A percentile compares a stretch with the other conserved stretches of the same genome.
phyloP scores from a whole-genome alignment of 148 eudicot genomes.

The Vaccinium myrtillus region DNA sequence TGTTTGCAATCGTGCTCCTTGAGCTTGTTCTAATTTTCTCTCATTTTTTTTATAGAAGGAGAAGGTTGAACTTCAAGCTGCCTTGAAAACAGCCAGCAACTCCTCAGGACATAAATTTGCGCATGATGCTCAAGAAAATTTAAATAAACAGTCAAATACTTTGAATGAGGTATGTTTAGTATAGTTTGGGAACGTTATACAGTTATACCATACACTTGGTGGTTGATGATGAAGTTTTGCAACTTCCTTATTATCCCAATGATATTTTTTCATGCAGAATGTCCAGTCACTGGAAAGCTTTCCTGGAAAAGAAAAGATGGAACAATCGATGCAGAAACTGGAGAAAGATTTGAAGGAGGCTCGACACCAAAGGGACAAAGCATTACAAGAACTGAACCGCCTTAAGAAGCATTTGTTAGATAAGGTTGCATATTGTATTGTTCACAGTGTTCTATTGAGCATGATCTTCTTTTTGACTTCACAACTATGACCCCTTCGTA shows the following conservation, averaged over 20 bases:
- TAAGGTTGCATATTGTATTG: conserved; percentile 50
- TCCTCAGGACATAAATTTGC: conserved; percentile 9
- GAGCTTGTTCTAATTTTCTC: conserved; percentile 9
- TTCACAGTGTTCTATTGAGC: background rate
- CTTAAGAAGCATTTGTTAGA: conserved; percentile 95
- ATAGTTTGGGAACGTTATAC: background rate
- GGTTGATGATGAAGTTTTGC: conserved; percentile 6
- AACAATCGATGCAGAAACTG: conserved; percentile 51
- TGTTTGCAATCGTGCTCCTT: background rate
- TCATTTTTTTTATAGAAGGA: conserved; percentile 34
- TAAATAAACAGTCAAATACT: conserved; percentile 21
- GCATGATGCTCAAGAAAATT: conserved; percentile 6
- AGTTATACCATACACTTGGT: background rate
- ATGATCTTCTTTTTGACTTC: background rate
- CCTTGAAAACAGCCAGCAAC: conserved; percentile 31
- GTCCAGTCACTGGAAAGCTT: conserved; percentile 35
- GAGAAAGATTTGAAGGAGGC: conserved; percentile 77
- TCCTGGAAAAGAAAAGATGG: conserved; percentile 65
- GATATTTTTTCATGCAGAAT: conserved; percentile 26
- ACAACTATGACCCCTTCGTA: background rate
- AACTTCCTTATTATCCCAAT: background rate
- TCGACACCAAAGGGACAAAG: conserved; percentile 71
- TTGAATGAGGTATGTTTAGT: conserved; percentile 32
- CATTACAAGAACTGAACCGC: conserved; percentile 76
- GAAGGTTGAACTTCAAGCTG: conserved; percentile 50